phyloP scores from a whole-genome alignment of 805 yeast species.

The Candida nemodendra region DNA sequence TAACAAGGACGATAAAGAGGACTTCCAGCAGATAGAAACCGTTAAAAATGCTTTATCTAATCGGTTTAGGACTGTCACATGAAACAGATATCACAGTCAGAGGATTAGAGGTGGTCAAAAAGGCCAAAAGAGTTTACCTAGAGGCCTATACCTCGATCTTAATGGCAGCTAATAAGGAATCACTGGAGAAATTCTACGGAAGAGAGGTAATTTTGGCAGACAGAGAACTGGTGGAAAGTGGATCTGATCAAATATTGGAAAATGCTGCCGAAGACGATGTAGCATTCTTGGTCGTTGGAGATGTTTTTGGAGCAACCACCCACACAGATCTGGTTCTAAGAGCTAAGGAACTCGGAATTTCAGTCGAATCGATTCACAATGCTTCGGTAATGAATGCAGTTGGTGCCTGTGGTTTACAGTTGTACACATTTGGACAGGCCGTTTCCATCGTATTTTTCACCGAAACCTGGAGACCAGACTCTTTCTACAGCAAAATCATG shows the following conservation, averaged over 20 bases:
- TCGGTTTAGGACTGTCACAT: slow-evolving; percentile 89
- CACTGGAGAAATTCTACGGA: slow-evolving; percentile 82
- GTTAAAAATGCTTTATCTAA: slow-evolving; percentile 71
- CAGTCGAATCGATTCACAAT: slow-evolving; percentile 83
- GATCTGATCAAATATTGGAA: slow-evolving; percentile 77
- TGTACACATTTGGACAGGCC: slow-evolving; percentile 95
- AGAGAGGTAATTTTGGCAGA: slow-evolving; percentile 85
- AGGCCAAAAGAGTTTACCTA: slow-evolving; percentile 85
- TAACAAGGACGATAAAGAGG: too few species aligned
- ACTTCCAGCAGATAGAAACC: too few species aligned
- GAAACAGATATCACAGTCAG: slow-evolving; percentile 91
- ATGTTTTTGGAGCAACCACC: slow-evolving; percentile 97
- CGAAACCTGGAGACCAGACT: slow-evolving; percentile 94
- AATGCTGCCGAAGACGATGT: slow-evolving; percentile 79
- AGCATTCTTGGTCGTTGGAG: slow-evolving; percentile 96
- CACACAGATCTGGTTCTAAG: slow-evolving; percentile 92
- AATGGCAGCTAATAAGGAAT: slow-evolving; percentile 82
- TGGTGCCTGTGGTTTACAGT: slow-evolving; percentile 95
- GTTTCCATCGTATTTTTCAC: slow-evolving; percentile 96
- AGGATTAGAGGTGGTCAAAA: slow-evolving; percentile 80
- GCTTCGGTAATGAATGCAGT: slow-evolving; percentile 98
- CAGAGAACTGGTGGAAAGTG: slow-evolving; percentile 89
- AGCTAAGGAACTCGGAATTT: slow-evolving; percentile 80
- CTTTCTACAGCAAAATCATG: slow-evolving; percentile 83
- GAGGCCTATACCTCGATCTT: slow-evolving; percentile 95